These are phyloP conservation scores for Quercus engelmannii DNA, from an alignment of 306 rosid genomes.

Conservation along the genomic window DNA sequence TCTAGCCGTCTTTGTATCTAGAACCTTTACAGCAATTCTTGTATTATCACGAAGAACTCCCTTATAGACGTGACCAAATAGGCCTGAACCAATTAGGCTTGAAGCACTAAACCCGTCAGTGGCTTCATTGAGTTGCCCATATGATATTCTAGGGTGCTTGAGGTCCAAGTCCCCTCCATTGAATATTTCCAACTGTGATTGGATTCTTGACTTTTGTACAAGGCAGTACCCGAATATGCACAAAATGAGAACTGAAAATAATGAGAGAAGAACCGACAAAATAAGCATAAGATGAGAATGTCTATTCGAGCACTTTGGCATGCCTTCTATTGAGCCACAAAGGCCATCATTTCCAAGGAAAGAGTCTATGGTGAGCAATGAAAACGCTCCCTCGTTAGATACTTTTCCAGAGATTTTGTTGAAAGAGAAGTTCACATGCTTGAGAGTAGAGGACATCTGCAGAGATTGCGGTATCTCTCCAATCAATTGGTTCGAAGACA, in stretches of 20 bases:
- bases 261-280: conserved; percentile 44
- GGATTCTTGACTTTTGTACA: conserved; percentile 34
- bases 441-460: conserved; percentile 57
- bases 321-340: conserved; percentile 68
- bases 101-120: conserved; percentile 74
- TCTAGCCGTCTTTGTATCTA: conserved; percentile 41
- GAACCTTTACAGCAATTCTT: conserved; percentile 78
- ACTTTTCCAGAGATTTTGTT: conserved; percentile 68
- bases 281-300: conserved; percentile 37
- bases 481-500: conserved; percentile 64
- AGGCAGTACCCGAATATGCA: conserved; percentile 40
- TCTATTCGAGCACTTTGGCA: conserved; percentile 55
- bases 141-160: conserved; percentile 73
- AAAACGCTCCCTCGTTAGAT: conserved; percentile 60
- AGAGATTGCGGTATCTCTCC: conserved; percentile 68
- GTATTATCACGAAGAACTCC: conserved; percentile 72
- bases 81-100: conserved; percentile 73
- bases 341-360: conserved; percentile 58
- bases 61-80: conserved; percentile 76
- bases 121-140: conserved; percentile 61
- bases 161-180: conserved; percentile 22
- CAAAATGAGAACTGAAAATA: conserved; percentile 47
- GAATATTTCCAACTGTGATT: conserved; percentile 18
- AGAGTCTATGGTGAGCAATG: conserved; percentile 54
- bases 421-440: conserved; percentile 74